Conservation (phyloP, 2,329 filamentous ascomycete genomes). For the Pezizomycotina sp. region DNA sequence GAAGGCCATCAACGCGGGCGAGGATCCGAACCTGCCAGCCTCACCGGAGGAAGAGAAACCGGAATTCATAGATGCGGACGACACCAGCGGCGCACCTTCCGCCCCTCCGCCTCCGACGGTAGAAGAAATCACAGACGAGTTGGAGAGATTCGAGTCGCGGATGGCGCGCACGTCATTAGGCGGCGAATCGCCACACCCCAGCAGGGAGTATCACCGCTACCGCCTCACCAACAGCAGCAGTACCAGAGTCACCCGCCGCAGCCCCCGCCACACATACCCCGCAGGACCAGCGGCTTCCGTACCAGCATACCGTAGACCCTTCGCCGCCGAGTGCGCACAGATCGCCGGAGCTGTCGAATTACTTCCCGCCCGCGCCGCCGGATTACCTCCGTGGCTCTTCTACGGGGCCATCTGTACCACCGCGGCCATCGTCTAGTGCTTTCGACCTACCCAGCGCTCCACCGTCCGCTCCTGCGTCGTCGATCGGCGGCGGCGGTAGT, state of each 20-base stretch:
- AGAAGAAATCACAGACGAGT: slow-evolving; percentile 39
- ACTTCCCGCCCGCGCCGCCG: too few relatives aligned
- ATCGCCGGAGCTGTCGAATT: too few relatives aligned
- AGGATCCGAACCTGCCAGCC: slow-evolving; percentile 63
- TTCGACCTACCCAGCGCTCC: too few relatives aligned
- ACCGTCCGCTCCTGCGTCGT: too few relatives aligned
- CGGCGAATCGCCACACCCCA: slow-evolving; percentile 36
- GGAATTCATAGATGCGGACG: slow-evolving; percentile 40
- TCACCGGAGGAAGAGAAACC: slow-evolving; percentile 33
- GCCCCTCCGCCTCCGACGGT: slow-evolving; percentile 32
- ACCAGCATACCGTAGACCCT: too few relatives aligned
- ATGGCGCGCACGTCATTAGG: slow-evolving; percentile 35
- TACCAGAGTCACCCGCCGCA: slow-evolving; percentile 1
- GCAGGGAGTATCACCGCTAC: not conserved
- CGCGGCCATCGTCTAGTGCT: too few relatives aligned
- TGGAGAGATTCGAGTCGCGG: slow-evolving; percentile 27
- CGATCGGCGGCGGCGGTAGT: too few relatives aligned
- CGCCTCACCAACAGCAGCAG: not conserved
- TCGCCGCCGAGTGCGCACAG: too few relatives aligned
- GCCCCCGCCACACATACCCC: slow-evolving; percentile 3
- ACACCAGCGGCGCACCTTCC: slow-evolving; percentile 38
- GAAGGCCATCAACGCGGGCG: slow-evolving; percentile 76
- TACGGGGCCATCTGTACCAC: too few relatives aligned
- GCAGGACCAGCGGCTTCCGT: too few relatives aligned
- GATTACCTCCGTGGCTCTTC: too few relatives aligned